Base-by-base conservation (phyloP, 192 early-diverging fungal genomes). In the Coemansia sp. region DNA sequence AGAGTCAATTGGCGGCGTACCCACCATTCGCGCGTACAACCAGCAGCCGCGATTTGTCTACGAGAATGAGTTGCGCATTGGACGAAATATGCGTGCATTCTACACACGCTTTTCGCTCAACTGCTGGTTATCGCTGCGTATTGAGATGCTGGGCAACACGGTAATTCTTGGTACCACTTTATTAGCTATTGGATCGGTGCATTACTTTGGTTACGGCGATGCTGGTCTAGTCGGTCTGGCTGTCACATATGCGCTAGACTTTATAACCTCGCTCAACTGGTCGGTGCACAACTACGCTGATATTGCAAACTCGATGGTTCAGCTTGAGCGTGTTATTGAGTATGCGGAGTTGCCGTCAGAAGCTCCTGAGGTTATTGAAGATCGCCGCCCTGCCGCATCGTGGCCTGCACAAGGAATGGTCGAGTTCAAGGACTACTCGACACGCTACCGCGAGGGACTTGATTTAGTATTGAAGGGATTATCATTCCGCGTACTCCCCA, bases 381-480 rank as follows among this genome's bases (percentile, higher is more conserved):
- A 47, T 31, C 12, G 20, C n/a, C 12, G 14, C n/a, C 59, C 59
- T n/a, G 9, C 12, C 8, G 25, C 31, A 2, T 2, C 1, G 17
- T 61, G 59, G 59, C 59, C 59, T 3, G 23, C 51, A 0, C 46
- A 50, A 2, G 59, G 59, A 2, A 17, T 11, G n/a, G 3, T 61
- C 34, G 59, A 61, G 59, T 61, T 61, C 4, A 61, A 61, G 12
- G 17, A 22, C 59, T 61, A 61, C 31, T 61, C 59, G 26, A 50
- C 59, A 3, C 59, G 56, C 2, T 57, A 57, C 4, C 34, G 56
- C 3, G 56, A 57, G 1, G 92, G 84, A 0, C 73, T 97, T n/a
- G 90, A 93, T 62, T 67, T 94, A 28, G 91, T 91, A 1, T 81
- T 97, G 20, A 87, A 85, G 47, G 82, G 71, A 6, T 15, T 69